Percentiles rank a stretch among this genome's conserved stretches.
These are phyloP conservation scores for Yamadazyma atmosphaerica DNA, from an alignment of 1,139 yeast species.

Conservation along the genomic window DNA sequence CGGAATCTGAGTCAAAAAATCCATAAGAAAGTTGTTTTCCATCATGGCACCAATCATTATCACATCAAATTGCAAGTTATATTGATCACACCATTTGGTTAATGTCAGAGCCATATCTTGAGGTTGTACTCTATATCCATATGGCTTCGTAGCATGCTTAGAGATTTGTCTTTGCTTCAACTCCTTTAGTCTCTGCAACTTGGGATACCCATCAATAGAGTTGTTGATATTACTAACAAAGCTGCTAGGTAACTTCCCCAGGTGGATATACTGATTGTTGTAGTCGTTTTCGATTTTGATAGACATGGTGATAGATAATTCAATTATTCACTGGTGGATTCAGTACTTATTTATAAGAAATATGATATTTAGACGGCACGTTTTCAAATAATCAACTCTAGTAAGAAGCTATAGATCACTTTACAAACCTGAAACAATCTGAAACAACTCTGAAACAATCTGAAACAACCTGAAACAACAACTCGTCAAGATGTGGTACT, in stretches of 20 bases:
- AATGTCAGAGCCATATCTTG: conserved; percentile 57
- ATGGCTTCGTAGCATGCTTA: conserved; percentile 59
- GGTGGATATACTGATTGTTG: conserved; percentile 64
- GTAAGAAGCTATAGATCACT: too few species aligned
- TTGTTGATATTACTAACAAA: conserved; percentile 64
- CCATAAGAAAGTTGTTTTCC: conserved; percentile 66
- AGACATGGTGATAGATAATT: conserved; percentile 6
- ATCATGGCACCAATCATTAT: conserved; percentile 88
- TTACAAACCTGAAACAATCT: background rate
- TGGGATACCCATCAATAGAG: conserved; percentile 84
- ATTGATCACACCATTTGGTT: conserved; percentile 57
- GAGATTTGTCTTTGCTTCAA: conserved; percentile 54
- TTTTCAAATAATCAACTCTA: too few species aligned
- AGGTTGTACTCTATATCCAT: conserved; percentile 58
- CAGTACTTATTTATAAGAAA: background rate
- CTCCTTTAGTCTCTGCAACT: conserved; percentile 63
- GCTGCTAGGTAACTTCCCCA: conserved; percentile 57
- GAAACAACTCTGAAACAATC: background rate
- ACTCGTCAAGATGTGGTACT: background rate
- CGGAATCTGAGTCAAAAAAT: conserved; percentile 63
- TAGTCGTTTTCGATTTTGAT: conserved; percentile 55
- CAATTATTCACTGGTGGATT: too few species aligned
- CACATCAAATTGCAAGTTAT: conserved; percentile 73
- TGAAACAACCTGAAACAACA: background rate
- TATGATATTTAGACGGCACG: background rate